Percentiles rank a stretch among this genome's conserved stretches.
phyloP scores from a whole-genome alignment of 2,329 filamentous ascomycete species.

The Stenocarpella maydis region DNA sequence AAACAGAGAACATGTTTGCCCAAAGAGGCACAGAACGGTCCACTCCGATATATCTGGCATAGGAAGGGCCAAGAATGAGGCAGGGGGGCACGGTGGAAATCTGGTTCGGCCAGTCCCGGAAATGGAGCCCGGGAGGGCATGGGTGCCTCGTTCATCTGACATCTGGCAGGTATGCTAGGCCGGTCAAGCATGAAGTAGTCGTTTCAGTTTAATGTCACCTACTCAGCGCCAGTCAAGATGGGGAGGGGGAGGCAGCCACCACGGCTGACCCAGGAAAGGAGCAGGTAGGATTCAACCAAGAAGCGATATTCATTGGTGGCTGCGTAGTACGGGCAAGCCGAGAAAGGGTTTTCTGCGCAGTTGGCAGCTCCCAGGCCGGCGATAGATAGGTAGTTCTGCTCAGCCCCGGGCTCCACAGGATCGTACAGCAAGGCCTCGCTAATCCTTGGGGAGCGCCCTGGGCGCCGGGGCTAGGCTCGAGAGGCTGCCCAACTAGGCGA shows the following conservation, averaged over 20 bases:
- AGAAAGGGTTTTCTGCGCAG: not conserved
- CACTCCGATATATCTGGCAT: not conserved
- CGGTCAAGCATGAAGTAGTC: constrained; percentile 17
- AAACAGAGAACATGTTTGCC: not conserved
- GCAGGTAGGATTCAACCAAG: not conserved
- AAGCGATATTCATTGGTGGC: not conserved
- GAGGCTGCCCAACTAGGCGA: not conserved
- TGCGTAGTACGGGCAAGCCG: not conserved
- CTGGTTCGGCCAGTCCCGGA: constrained; percentile 24
- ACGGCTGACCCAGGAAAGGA: not conserved
- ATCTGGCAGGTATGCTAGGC: constrained; percentile 11
- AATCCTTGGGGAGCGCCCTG: not conserved
- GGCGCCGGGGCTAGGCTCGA: not conserved
- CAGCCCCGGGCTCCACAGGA: not conserved
- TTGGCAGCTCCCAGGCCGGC: not conserved
- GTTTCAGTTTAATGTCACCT: constrained; percentile 21
- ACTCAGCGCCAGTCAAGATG: constrained; percentile 17
- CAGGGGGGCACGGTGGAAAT: not conserved
- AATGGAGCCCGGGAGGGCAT: constrained; percentile 5
- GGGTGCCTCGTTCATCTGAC: constrained; percentile 19
- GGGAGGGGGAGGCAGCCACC: constrained; percentile 5
- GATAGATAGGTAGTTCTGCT: not conserved
- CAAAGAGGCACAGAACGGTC: not conserved
- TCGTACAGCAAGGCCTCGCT: not conserved
- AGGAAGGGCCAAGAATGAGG: not conserved